A percentile compares a stretch with the other conserved stretches of the same genome.
phyloP scores from a whole-genome alignment of 192 early-diverging fungal species.

The Rhizoclosmatium sp. region DNA sequence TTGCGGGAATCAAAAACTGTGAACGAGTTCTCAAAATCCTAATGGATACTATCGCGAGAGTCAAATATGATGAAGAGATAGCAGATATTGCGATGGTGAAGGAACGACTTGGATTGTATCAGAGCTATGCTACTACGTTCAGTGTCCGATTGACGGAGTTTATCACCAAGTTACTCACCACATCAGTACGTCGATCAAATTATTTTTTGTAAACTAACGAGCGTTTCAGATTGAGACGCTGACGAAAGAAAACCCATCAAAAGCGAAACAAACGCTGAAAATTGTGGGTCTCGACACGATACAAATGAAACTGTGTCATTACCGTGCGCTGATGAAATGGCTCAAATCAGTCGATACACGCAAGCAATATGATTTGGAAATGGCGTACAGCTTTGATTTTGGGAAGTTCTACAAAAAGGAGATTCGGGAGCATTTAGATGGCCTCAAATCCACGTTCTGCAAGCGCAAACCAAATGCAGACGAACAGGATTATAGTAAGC shows the following conservation, averaged over 20 bases:
- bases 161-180: conserved; percentile 30
- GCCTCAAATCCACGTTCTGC: conserved; percentile 41
- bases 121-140: conserved; percentile 57
- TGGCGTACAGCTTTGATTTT: conserved; percentile 59
- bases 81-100: conserved; percentile 48
- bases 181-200: not conserved
- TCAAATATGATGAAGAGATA: conserved; percentile 34
- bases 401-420: conserved; percentile 50
- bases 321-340: conserved; percentile 57
- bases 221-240: conserved; percentile 1
- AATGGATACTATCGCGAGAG: conserved; percentile 24
- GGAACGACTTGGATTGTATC: conserved; percentile 49
- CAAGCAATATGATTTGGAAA: conserved; percentile 63
- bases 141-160: conserved; percentile 50
- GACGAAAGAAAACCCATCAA: conserved; percentile 22
- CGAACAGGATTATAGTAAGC: conserved; percentile 47
- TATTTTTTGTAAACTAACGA: not conserved
- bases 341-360: conserved; percentile 60
- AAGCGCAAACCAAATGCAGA: conserved; percentile 38
- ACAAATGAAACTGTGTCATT: conserved; percentile 55
- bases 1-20: conserved; percentile 54
- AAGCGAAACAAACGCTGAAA: conserved; percentile 24
- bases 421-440: conserved; percentile 55
- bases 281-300: conserved; percentile 51
- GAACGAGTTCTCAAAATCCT: conserved; percentile 40